phyloP scores from a whole-genome alignment of 2,329 filamentous ascomycete species.

The Fusarium cicatricum region DNA sequence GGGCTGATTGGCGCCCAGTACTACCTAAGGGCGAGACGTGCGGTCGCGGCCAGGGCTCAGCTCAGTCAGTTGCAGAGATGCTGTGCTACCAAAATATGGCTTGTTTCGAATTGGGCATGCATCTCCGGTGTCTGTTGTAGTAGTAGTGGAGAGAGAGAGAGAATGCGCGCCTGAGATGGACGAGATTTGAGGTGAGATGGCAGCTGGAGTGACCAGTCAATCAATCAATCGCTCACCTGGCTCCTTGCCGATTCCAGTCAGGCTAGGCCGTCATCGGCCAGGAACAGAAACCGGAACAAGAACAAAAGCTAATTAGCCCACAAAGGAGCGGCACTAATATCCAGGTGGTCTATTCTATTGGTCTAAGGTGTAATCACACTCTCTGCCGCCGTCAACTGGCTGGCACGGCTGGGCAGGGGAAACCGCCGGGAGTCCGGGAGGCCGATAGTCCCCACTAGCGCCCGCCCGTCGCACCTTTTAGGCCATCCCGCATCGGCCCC shows the following conservation, averaged over 20 bases:
- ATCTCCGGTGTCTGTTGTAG: constrained; percentile 7
- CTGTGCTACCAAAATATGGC: constrained; percentile 22
- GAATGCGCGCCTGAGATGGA: constrained; percentile 6
- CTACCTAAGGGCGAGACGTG: background rate
- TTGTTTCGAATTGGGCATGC: constrained; percentile 10
- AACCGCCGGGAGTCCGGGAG: background rate
- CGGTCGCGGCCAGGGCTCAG: constrained; percentile 10
- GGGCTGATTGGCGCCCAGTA: constrained; percentile 12
- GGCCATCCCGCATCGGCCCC: constrained; percentile 2
- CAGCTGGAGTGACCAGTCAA: no score
- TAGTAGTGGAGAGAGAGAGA: constrained; percentile 20
- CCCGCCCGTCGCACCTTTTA: constrained; percentile 5
- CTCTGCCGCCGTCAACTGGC: constrained; percentile 26
- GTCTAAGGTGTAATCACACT: constrained; percentile 20
- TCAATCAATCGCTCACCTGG: constrained; percentile 4
- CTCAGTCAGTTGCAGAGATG: constrained; percentile 7
- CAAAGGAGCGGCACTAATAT: no score
- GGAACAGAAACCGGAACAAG: no score
- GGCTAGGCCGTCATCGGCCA: background rate
- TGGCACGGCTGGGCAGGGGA: constrained; percentile 4
- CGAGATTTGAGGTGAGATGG: constrained; percentile 12
- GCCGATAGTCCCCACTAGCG: constrained; percentile 6
- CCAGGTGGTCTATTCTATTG: no score
- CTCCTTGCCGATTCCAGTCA: constrained; percentile 13
- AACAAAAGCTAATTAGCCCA: no score